Percentiles rank a stretch among this genome's conserved stretches.
These are phyloP conservation scores for Cylindrotheca fusiformis DNA, from an alignment of 108 stramenopile genomes.

Conservation along the genomic window DNA sequence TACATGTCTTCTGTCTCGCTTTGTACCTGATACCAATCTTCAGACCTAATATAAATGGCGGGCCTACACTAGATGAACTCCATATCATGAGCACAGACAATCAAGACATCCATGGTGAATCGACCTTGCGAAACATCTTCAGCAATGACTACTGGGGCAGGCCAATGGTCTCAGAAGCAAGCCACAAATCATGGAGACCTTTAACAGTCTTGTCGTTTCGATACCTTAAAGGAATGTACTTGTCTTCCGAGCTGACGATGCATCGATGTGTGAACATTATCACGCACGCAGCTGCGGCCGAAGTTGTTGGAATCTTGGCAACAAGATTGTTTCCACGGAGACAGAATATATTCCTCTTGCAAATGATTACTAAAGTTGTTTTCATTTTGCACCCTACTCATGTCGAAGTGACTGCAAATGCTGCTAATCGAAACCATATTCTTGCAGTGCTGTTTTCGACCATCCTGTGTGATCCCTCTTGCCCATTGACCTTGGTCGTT, in stretches of 20 bases:
- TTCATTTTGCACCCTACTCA: constrained; percentile 77
- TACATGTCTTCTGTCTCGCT: constrained; percentile 31
- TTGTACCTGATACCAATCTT: constrained; percentile 45
- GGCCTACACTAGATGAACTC: constrained; percentile 60
- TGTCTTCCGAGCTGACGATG: constrained; percentile 37
- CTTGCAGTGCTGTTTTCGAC: constrained; percentile 54
- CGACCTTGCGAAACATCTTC: constrained; percentile 21
- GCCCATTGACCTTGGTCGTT: constrained; percentile 24
- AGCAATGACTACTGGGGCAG: constrained; percentile 64
- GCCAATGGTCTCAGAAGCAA: constrained; percentile 37
- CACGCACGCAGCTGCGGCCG: constrained; percentile 59
- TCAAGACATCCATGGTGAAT: constrained; percentile 37
- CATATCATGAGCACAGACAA: constrained; percentile 61
- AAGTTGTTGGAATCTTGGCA: constrained; percentile 54
- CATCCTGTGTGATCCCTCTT: constrained; percentile 34
- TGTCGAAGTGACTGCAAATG: constrained; percentile 82
- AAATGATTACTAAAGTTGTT: constrained; percentile 45
- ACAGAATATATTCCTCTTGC: constrained; percentile 14
- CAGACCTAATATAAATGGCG: constrained; percentile 20
- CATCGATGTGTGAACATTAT: constrained; percentile 74
- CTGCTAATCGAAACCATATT: constrained; percentile 82
- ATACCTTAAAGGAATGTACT: constrained; percentile 16
- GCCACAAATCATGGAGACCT: constrained; percentile 77
- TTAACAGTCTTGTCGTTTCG: constrained; percentile 72
- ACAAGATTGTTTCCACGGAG: constrained; percentile 27